These are phyloP conservation scores for Cytospora leucostoma DNA, from an alignment of 2,329 filamentous ascomycete genomes.

Conservation along the genomic window DNA sequence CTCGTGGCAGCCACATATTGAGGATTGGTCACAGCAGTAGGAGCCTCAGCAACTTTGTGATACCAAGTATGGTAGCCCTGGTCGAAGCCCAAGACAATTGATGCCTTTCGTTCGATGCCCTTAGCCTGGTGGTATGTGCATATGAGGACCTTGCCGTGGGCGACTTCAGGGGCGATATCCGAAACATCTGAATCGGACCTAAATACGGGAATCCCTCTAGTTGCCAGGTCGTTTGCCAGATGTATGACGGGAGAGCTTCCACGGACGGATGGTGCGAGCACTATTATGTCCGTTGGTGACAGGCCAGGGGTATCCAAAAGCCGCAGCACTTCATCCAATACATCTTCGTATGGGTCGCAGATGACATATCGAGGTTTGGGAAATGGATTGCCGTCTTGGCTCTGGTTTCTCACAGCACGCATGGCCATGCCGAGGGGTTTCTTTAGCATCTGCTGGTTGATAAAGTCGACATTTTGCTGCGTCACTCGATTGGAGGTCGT, in stretches of 20 bases:
- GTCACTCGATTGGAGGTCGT: constrained; percentile 24
- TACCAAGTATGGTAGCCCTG: constrained; percentile 23
- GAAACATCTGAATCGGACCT: constrained; percentile 27
- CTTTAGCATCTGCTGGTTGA: constrained; percentile 28
- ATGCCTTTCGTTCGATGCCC: constrained; percentile 24
- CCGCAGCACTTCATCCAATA: constrained; percentile 15
- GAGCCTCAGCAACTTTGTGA: constrained; percentile 9
- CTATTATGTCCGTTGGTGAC: constrained; percentile 20
- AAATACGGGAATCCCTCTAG: constrained; percentile 19
- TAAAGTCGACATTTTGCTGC: constrained; percentile 24
- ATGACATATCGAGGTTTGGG: constrained; percentile 24
- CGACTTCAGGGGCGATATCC: constrained; percentile 23
- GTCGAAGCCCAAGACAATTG: constrained; percentile 24
- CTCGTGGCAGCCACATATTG: constrained; percentile 25
- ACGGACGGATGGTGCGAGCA: constrained; percentile 24
- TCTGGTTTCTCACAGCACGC: constrained; percentile 21
- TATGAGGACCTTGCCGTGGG: constrained; percentile 23
- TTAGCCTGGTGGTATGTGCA: constrained; percentile 27
- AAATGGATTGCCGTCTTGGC: not conserved
- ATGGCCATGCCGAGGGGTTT: constrained; percentile 18
- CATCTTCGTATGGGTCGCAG: constrained; percentile 19
- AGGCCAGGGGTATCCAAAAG: constrained; percentile 8
- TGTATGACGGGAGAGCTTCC: constrained; percentile 12
- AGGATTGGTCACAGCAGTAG: constrained; percentile 15
- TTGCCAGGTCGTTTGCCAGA: constrained; percentile 20